A percentile compares a stretch with the other conserved stretches of the same genome.
These are phyloP conservation scores for Syncephalastrum contaminatum DNA, from an alignment of 371 early-diverging fungal species.

Conservation along the genomic window DNA sequence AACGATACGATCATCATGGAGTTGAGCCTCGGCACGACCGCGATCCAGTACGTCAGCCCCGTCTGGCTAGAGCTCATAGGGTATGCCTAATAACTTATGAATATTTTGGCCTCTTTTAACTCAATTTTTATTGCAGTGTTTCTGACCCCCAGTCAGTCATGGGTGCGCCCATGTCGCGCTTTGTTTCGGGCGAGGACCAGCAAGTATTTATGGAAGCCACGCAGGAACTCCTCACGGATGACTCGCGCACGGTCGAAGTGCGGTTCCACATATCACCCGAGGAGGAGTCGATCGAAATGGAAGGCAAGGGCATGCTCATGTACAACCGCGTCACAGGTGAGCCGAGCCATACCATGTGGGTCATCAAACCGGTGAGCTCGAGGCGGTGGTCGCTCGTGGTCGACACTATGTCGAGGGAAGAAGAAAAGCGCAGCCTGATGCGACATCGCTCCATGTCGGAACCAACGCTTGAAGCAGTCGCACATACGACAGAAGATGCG, in stretches of 20 bases:
- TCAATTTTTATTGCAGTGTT: slow-evolving; percentile 17
- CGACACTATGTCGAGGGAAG: slow-evolving; percentile 9
- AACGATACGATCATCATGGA: slow-evolving; percentile 65
- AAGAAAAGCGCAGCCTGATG: slow-evolving; percentile 9
- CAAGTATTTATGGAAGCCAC: slow-evolving; percentile 30
- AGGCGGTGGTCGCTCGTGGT: slow-evolving; percentile 16
- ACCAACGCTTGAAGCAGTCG: slow-evolving; percentile 17
- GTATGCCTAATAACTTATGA: too few species aligned
- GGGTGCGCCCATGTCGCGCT: slow-evolving; percentile 45
- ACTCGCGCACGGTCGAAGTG: slow-evolving; percentile 76
- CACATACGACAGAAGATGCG: background rate
- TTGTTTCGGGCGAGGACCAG: slow-evolving; percentile 32
- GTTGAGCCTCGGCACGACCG: slow-evolving; percentile 46
- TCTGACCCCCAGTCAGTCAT: slow-evolving; percentile 49
- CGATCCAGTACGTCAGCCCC: slow-evolving; percentile 59
- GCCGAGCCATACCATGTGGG: slow-evolving; percentile 87
- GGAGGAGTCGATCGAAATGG: slow-evolving; percentile 64
- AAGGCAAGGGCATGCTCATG: slow-evolving; percentile 90
- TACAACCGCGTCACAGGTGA: slow-evolving; percentile 66
- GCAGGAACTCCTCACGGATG: slow-evolving; percentile 64
- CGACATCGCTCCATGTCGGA: slow-evolving; percentile 32
- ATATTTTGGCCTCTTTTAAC: background rate
- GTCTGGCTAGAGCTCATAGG: slow-evolving; percentile 60
- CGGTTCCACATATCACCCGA: slow-evolving; percentile 59
- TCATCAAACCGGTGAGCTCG: slow-evolving; percentile 59